Conservation (phyloP, 2,329 filamentous ascomycete species). For the Aspergillus sp. region DNA sequence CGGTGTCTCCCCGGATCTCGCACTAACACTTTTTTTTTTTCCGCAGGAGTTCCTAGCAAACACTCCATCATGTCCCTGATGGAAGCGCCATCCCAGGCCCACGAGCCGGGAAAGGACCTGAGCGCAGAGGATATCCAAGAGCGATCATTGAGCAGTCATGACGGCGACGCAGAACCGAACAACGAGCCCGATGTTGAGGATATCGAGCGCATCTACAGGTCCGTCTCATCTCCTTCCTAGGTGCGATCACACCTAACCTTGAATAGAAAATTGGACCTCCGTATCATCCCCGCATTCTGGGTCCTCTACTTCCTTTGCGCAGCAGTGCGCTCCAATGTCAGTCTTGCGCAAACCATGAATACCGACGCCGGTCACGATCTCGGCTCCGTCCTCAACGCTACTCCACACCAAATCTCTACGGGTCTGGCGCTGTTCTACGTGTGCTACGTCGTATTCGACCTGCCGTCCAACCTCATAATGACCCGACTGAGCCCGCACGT, state of each 20-base stretch:
- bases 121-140: constrained; percentile 8
- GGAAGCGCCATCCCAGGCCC: neutral
- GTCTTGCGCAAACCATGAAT: constrained; percentile 95
- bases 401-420: constrained; percentile 75
- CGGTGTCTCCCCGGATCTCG: neutral
- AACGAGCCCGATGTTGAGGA: constrained; percentile 34
- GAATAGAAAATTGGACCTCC: constrained; percentile 57
- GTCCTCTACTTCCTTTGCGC: constrained; percentile 88
- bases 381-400: constrained; percentile 68
- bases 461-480: constrained; percentile 88
- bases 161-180: constrained; percentile 24
- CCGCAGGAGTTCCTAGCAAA: neutral
- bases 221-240: neutral
- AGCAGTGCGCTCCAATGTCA: constrained; percentile 87
- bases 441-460: constrained; percentile 85
- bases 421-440: constrained; percentile 89
- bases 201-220: constrained; percentile 45
- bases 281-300: constrained; percentile 77
- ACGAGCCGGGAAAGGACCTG: constrained; percentile 10
- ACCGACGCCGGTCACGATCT: constrained; percentile 69
- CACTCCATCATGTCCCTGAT: constrained; percentile 8
- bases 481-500: constrained; percentile 78
- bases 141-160: constrained; percentile 9
- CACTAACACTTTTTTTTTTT: neutral
- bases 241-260: neutral